These are phyloP conservation scores for Nannochloropsis salina DNA, from an alignment of 108 stramenopile species.

Conservation along the genomic window DNA sequence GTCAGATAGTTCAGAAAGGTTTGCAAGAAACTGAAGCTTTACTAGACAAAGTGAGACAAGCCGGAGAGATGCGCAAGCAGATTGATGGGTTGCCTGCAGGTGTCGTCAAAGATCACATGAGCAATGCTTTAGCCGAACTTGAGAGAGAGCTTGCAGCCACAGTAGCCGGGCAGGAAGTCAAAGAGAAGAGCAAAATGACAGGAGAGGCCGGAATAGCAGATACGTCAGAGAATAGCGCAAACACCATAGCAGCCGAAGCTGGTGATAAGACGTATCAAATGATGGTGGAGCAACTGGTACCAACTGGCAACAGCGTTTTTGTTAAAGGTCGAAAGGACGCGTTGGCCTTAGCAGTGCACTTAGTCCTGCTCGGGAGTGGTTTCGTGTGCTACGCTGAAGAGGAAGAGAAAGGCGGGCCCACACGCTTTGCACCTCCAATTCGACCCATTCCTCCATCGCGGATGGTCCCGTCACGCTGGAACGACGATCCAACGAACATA, in stretches of 20 bases:
- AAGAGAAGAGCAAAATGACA: neutral
- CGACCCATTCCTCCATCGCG: neutral
- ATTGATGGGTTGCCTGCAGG: slow-evolving; percentile 15
- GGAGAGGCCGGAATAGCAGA: neutral
- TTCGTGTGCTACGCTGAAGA: slow-evolving; percentile 4
- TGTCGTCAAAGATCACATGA: slow-evolving; percentile 5
- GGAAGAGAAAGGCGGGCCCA: neutral
- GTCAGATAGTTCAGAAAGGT: neutral
- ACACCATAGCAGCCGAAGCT: neutral
- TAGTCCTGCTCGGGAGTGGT: neutral
- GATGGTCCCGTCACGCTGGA: neutral
- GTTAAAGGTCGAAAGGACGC: neutral
- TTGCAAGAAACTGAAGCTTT: slow-evolving; percentile 3
- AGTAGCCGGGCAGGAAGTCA: neutral
- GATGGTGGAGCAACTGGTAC: neutral
- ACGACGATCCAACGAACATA: neutral
- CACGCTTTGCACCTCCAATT: neutral
- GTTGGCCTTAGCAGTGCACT: neutral
- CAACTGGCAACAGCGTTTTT: neutral
- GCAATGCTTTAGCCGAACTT: slow-evolving; percentile 3
- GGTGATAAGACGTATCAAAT: neutral
- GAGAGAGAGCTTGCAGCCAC: slow-evolving; percentile 9
- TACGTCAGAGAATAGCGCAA: neutral
- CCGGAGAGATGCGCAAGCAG: slow-evolving; percentile 11
- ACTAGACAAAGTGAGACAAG: neutral